phyloP scores from a whole-genome alignment of 1,284 basidiomycete genomes.

The Cystobasidiaceae sp. region DNA sequence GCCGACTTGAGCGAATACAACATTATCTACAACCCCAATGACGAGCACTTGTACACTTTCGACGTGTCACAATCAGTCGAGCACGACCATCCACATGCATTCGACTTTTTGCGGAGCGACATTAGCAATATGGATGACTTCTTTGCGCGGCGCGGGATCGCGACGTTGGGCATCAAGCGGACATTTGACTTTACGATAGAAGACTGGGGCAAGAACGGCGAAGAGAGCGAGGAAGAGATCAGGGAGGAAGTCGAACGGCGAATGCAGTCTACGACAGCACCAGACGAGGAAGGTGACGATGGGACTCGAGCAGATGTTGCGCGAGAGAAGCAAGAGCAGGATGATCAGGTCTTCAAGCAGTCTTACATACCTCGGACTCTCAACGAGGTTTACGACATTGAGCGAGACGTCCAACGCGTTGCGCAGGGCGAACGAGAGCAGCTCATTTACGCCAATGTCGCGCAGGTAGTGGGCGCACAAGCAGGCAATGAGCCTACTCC shows the following conservation, averaged over 20 bases:
- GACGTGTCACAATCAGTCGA: slow-evolving; percentile 99
- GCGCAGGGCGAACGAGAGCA: slow-evolving; percentile 62
- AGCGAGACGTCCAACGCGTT: slow-evolving; percentile 74
- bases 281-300: slow-evolving; percentile 26
- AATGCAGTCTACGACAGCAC: slow-evolving; percentile 21
- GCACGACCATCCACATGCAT: slow-evolving; percentile 92
- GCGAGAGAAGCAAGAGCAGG: slow-evolving; percentile 50
- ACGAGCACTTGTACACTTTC: slow-evolving; percentile 78
- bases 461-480: slow-evolving; percentile 58
- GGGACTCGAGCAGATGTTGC: slow-evolving; percentile 43
- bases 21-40: slow-evolving; percentile 64
- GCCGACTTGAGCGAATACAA: slow-evolving; percentile 99
- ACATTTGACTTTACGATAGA: slow-evolving; percentile 84
- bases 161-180: slow-evolving; percentile 69
- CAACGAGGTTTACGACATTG: slow-evolving; percentile 86
- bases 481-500: background rate
- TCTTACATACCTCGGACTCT: slow-evolving; percentile 89
- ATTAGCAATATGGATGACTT: slow-evolving; percentile 90
- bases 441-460: slow-evolving; percentile 78
- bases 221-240: slow-evolving; percentile 41
- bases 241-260: slow-evolving; percentile 33
- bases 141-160: slow-evolving; percentile 70
- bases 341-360: slow-evolving; percentile 78
- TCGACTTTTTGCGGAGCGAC: slow-evolving; percentile 91
- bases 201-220: slow-evolving; percentile 49